Evolutionary conservation across 441 rosid genomes (phyloP), one percentile per base, ranked within the genome.

Genomic region (Hura crepitans): DNA sequence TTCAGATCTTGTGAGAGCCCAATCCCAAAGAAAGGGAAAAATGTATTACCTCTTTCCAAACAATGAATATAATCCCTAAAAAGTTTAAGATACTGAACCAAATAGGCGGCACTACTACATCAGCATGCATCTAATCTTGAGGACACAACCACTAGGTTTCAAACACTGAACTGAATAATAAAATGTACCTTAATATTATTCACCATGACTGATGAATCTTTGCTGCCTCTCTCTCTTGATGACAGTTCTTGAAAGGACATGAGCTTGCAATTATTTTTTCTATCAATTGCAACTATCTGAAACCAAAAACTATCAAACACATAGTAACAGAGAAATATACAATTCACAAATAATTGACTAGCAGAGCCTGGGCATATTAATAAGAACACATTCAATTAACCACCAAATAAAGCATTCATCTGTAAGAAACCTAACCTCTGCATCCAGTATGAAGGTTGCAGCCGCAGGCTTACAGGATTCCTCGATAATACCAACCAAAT

Each of bases 231-330:
- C 78, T 87, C 90, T 81, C 97, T 89, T 53, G 93, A 86, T 56
- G 97, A 91, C 69, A 93, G 82, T 77, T 93, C 97, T 81, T 93
- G 98, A 77, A 93, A 93, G 74, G 98, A 87, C 98, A 89, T 86
- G 66, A 93, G 80, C 85, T 87, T 89, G 77, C 77, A 75, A 58
- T 81, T 85, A 80, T 88, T 89, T 75, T 82, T 86, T 82, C 94
- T 82, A 84, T 91, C 91, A 70, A 85, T 79, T 70, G 97, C 97
- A 78, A 91, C 98, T 53, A 91, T 92, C 98, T 91, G 80, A 75
- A 78, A 45, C 54, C 74, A 71, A 65, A 75, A 57, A 37, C 31
- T 51, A 30, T 7, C 58, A 74, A 22, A 50, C 63, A 31, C 59
- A 79, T 33, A 69, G 63, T 59, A 61, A 66, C 14, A 27, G 43